Conservation (phyloP, 768 basidiomycete genomes). For the Trametes elegans region DNA sequence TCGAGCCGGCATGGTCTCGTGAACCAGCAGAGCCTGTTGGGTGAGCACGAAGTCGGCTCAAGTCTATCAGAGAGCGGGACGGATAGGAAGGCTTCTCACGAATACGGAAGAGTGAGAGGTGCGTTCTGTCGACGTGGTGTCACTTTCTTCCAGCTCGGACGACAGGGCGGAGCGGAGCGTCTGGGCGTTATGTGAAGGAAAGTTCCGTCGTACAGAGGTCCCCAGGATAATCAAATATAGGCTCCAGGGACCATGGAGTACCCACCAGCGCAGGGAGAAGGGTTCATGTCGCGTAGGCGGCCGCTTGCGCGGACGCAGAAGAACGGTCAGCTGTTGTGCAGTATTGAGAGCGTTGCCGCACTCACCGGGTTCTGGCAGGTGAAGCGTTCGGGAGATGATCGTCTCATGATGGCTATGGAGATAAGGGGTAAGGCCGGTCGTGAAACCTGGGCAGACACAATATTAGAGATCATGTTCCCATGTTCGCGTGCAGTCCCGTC, state of each 20-base stretch:
- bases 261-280: neutral
- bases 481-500: neutral
- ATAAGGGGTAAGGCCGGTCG: neutral
- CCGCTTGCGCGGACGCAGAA: neutral
- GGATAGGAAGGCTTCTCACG: slow-evolving; percentile 11
- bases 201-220: neutral
- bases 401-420: neutral
- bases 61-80: slow-evolving; percentile 15
- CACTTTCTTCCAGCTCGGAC: neutral
- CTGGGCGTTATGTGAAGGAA: neutral
- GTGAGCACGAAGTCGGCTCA: slow-evolving; percentile 14
- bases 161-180: too few relatives aligned
- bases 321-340: slow-evolving; percentile 7
- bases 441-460: neutral
- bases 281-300: neutral
- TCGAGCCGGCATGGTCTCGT: slow-evolving; percentile 6
- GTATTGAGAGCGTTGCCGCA: slow-evolving; percentile 6
- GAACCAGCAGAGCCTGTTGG: neutral
- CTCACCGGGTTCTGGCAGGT: slow-evolving; percentile 1
- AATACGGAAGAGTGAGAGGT: slow-evolving; percentile 4
- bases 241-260: neutral
- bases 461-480: slow-evolving; percentile 11
- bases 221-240: neutral
- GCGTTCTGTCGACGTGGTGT: neutral
- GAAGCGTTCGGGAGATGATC: slow-evolving; percentile 2